Evolutionary conservation across 2,329 filamentous ascomycete genomes (phyloP), one percentile per base, ranked within the genome.

Genomic region (Arthrobotrys iridis): DNA sequence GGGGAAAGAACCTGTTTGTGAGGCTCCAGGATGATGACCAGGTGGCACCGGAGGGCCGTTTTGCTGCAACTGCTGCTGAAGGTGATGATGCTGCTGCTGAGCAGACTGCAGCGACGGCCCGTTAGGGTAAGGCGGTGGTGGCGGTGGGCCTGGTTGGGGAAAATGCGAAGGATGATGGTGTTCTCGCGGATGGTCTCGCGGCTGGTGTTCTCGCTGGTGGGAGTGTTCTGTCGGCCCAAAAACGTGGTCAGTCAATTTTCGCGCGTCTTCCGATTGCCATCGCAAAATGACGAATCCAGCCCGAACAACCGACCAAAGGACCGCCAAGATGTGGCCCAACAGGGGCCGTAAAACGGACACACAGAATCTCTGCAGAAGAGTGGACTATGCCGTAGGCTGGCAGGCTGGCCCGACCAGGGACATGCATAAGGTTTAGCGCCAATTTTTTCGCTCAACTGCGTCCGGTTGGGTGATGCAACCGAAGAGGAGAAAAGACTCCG

Each of bases 381-480:
- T 55, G 52, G 52, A 46, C 26, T 26, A 30, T 30, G 30, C 50
- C 18, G 30, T 55, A 26, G 62, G 35, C 46, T 46, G 52, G 63
- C 50, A 43, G 60, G 48, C 65, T 62, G 55, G 55, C 57, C 28
- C 35, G 63, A 37, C 64, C 71, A 68, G 71, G 63, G 63, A 40
- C 71, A 68, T 75, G 71, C 71, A 75, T 67, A 67, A 75, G 71
- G 71, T 75, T 75, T 75, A 75, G 71, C 71, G 71, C 57, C 26
- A 24, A 63, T 75, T 74, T 64, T 67, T 57, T 75, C 55, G 71
- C 71, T 75, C 63, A 64, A 57, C 63, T 68, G 57, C 63, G 71
- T 75, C 71, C 71, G 63, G 71, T 75, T 75, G 71, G 71, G 67
- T 75, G 71, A 75, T 75, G 71, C 71, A 75, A 75, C 71, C 63